Evolutionary conservation across 108 stramenopile species (phyloP).

Genomic region (Epithemia pelagica): DNA sequence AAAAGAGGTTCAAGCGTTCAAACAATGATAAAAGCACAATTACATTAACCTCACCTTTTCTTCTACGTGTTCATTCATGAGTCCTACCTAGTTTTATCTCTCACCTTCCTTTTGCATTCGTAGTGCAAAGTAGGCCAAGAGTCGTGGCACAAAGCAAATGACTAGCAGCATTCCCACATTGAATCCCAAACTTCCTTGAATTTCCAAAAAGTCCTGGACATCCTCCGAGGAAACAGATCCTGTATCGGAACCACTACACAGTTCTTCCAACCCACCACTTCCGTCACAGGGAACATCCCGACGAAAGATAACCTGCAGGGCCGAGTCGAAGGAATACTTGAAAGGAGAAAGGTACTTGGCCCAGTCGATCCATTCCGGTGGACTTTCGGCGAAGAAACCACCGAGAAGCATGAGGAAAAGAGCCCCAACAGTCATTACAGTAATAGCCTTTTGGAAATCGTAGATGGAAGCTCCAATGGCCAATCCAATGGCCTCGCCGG

Average conservation of each 20-base stretch:
- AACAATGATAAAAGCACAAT: no score
- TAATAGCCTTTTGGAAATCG: conserved; percentile 50
- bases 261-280: conserved; percentile 28
- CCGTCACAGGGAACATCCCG: conserved; percentile 55
- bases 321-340: conserved; percentile 57
- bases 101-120: conserved; percentile 37
- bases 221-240: conserved; percentile 31
- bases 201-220: conserved; percentile 46
- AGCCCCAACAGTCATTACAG: conserved; percentile 45
- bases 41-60: no score
- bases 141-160: conserved; percentile 39
- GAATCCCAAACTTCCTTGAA: conserved; percentile 51
- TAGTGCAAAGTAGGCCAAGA: conserved; percentile 55
- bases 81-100: conserved; percentile 5
- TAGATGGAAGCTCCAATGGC: conserved; percentile 56
- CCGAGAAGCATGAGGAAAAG: conserved; percentile 53
- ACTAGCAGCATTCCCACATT: conserved; percentile 53
- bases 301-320: conserved; percentile 49
- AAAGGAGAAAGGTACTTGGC: conserved; percentile 50
- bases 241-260: conserved; percentile 22
- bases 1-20: no score
- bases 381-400: conserved; percentile 60
- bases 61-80: no score
- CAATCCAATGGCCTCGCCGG: conserved; percentile 65
- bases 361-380: conserved; percentile 49